These are phyloP conservation scores for Melanogaster broomeanus DNA, from an alignment of 768 basidiomycete genomes.

Conservation along the genomic window DNA sequence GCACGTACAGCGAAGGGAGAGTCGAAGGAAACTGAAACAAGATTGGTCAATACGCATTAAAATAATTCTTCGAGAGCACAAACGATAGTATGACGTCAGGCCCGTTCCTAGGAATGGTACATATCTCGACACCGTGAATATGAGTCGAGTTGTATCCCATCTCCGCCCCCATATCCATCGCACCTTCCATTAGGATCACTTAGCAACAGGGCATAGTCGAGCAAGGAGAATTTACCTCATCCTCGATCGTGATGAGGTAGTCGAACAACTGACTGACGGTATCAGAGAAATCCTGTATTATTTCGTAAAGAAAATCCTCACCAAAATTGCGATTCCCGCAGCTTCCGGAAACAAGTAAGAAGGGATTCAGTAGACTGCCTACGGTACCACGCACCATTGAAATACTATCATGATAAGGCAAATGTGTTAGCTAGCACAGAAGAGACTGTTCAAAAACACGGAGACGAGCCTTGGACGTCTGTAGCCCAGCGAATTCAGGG, in stretches of 20 bases:
- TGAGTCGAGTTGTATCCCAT: not conserved
- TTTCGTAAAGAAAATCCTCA: not conserved
- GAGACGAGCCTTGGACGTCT: not conserved
- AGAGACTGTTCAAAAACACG: no score
- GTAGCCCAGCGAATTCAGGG: not conserved
- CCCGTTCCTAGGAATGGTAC: not conserved
- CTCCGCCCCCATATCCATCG: not conserved
- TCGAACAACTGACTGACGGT: not conserved
- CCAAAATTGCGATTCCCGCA: not conserved
- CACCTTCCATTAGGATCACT: not conserved
- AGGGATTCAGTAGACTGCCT: not conserved
- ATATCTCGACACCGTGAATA: not conserved
- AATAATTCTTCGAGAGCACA: no score
- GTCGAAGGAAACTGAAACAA: not conserved
- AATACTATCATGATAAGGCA: not conserved
- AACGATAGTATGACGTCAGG: not conserved
- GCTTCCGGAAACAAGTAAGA: not conserved
- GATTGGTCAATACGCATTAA: not conserved
- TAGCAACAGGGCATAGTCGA: no score
- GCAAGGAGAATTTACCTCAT: no score
- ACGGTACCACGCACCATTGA: not conserved
- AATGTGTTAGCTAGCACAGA: not conserved
- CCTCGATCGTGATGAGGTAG: not conserved
- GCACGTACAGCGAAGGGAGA: not conserved
- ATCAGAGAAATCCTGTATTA: not conserved